Evolutionary conservation across 164 flowering plant species (phyloP).

Genomic region (Stephania japonica): DNA sequence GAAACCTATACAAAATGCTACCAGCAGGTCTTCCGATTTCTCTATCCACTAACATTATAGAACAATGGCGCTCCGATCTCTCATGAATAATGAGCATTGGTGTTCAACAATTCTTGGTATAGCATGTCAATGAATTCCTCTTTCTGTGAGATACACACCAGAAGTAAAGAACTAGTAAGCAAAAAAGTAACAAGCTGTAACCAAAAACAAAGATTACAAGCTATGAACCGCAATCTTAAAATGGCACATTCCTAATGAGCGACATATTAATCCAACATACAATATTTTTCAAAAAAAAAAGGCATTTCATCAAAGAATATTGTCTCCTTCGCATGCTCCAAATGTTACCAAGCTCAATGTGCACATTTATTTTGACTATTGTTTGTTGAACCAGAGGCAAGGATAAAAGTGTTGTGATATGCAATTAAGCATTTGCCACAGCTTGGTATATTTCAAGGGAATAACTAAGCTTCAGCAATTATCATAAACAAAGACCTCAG

Average conservation of each 20-base stretch:
- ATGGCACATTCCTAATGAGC: not conserved
- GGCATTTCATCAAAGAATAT: too few species aligned
- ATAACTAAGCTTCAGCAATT: too few species aligned
- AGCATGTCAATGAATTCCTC: conserved; percentile 75
- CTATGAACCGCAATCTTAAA: not conserved
- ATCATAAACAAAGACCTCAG: too few species aligned
- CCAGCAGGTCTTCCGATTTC: not conserved
- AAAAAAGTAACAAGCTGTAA: not conserved
- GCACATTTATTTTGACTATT: not conserved
- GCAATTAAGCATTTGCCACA: too few species aligned
- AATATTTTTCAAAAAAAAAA: too few species aligned
- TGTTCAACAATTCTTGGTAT: conserved; percentile 49
- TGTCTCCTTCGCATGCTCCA: not conserved
- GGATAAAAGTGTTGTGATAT: too few species aligned
- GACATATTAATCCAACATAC: not conserved
- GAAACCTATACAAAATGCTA: not conserved
- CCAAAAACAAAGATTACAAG: not conserved
- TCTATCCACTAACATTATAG: not conserved
- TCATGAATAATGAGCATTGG: conserved; percentile 22
- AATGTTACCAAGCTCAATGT: not conserved
- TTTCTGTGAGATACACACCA: conserved; percentile 35
- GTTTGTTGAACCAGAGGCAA: too few species aligned
- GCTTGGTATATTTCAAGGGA: too few species aligned
- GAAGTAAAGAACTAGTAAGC: not conserved
- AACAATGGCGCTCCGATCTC: not conserved